phyloP scores from a whole-genome alignment of 345 rosid species.

The Hibiscus trionum region DNA sequence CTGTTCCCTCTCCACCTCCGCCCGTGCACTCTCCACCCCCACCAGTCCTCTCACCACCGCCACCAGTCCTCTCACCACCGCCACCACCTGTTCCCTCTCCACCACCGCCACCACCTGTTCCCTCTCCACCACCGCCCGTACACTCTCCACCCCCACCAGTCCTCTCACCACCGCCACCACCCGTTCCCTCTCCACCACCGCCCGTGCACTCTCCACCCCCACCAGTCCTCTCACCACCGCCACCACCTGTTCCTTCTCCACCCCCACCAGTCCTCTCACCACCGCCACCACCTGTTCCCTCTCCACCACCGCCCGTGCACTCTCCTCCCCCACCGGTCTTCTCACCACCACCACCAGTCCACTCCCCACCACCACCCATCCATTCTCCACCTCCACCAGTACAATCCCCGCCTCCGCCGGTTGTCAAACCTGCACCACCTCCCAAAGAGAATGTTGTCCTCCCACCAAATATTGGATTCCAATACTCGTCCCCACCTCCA shows the following conservation, averaged over 20 bases:
- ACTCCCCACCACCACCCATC: not conserved
- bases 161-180: conserved; percentile 1
- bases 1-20: not conserved
- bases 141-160: not conserved
- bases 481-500: conserved; percentile 22
- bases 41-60: conserved; percentile 17
- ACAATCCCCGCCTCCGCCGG: not conserved
- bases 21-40: not conserved
- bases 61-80: conserved; percentile 16
- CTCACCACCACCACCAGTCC: conserved; percentile 3
- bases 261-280: conserved; percentile 6
- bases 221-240: conserved; percentile 13
- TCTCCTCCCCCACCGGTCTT: conserved; percentile 22
- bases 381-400: conserved; percentile 2
- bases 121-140: not conserved
- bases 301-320: conserved; percentile 19
- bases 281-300: not conserved
- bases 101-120: conserved; percentile 2
- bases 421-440: not conserved
- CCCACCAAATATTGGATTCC: not conserved
- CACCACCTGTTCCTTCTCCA: not conserved
- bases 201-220: conserved; percentile 17
- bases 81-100: conserved; percentile 25
- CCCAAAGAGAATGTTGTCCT: not conserved
- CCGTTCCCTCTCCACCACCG: not conserved